Evolutionary conservation across 1,139 yeast genomes (phyloP), one percentile per base, ranked within the genome.

Genomic region (Pneumocystis oryctolagi): DNA sequence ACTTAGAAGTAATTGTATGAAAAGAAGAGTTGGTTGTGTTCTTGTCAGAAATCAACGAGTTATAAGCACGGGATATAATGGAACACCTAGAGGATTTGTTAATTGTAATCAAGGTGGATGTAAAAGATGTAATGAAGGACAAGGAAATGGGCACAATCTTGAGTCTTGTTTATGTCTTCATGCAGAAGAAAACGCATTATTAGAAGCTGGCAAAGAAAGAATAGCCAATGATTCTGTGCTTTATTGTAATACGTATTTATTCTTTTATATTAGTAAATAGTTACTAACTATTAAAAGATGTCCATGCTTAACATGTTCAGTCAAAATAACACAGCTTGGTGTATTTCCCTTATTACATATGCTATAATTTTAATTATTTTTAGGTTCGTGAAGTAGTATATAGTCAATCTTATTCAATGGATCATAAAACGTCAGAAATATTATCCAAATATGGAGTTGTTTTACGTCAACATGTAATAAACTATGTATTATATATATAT

Each of bases 81-180:
- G 99, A 1, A 92, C 99, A 0, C 97, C 98, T 14, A 79, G 96
- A 57, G 89, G 90, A 65, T 75, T 89, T 69, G 77, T 79, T 37
- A 92, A 92, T 71, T 92, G 99, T 74, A 90, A 89, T 71, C 92
- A 89, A 69, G 98, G 98, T 20, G 98, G 98, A 0, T 92, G 98
- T 74, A 75, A 82, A 5, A 78, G 98, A 59, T 92, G 99, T 73
- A 89, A 89, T 69, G 71, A 77, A 37, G 85, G 81, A 2, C 75
- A 75, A 16, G 61, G 62, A 4, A 66, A 61, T 39, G 95, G 95
- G 0, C 78, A 82, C 40, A 85, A 84, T 0, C 76, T 92, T 59
- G 80, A 86, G 1, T 89, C 97, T 0, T 92, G 99, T 73, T 75
- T 92, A 62, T 92, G 98, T 73, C 76, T 92, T 56, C 99, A 92